Base-by-base conservation (phyloP, 208 protist species). In the Acanthamoeba triangularis region DNA sequence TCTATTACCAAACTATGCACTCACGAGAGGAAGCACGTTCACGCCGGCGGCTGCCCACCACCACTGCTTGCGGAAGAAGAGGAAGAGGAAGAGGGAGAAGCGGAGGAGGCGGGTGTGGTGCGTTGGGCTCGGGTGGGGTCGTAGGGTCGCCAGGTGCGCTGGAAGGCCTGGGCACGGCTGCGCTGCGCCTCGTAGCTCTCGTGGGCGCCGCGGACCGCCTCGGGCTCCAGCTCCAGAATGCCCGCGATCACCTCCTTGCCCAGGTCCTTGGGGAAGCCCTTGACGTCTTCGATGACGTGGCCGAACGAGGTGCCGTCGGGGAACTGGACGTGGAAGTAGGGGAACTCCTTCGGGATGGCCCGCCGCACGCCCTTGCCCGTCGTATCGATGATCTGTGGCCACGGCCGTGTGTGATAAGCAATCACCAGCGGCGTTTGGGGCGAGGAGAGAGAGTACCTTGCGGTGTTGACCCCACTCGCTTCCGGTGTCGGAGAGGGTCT, bases 311-410 rank as follows among this genome's bases (percentile, higher is more conserved):
- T 61, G 37, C 96, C 95, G 25, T 54, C 72, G 28, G 72, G 90
- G 82, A 97, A 97, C 76, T 96, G 95, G 4, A 97, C 95, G 80
- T 96, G 44, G 47, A 97, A 97, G 95, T 96, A 97, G n/a, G 96
- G 92, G 49, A 97, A 96, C 30, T 95, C 95, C 67, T 54, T 41
- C 25, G 96, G 96, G 16, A 97, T 95, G 25, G 65, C 37, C 11
- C 95, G 44, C 3, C 90, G 87, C 25, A 72, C 47, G 52, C 72
- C 65, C 35, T 28, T 44, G 95, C 84, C 94, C 52, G 47, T 96
- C 47, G 76, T 96, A 16, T 95, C 78, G 90, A 96, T 95, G 82
- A 74, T 74, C 65, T 95, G 44, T 47, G 44, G 44, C 44, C 44
- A 47, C 30, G 92, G 76, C 2, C 59, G 59, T 30, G 65, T 11